Percentiles rank a stretch among this genome's conserved stretches.
Conservation (phyloP, 768 basidiomycete species). For the Kwoniella botswanensis region DNA sequence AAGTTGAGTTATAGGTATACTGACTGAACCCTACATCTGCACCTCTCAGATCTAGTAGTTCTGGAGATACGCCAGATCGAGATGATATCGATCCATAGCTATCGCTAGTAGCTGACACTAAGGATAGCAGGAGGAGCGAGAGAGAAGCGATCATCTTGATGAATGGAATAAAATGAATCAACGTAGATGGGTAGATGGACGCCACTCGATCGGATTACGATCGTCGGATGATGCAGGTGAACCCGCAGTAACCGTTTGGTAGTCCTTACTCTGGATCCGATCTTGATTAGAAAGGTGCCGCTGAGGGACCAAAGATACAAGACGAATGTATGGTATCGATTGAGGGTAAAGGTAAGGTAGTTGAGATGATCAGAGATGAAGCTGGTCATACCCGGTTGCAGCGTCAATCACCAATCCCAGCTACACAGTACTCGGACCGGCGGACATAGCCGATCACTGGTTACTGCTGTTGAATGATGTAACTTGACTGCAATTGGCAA, state of each 20-base stretch:
- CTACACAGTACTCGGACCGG: neutral
- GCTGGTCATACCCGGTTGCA: neutral
- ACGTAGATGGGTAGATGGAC: neutral
- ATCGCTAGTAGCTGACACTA: neutral
- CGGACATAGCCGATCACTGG: conserved; percentile 1
- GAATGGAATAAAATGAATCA: no score
- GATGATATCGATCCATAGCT: conserved; percentile 19
- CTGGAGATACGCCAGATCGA: conserved; percentile 6
- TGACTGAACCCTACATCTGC: conserved; percentile 14
- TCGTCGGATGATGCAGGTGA: neutral
- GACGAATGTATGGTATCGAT: no score
- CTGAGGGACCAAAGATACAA: no score
- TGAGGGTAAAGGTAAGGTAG: neutral
- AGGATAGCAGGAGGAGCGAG: conserved; percentile 1
- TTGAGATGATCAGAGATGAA: neutral
- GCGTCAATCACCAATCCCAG: neutral
- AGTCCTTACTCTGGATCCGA: no score
- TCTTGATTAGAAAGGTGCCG: no score
- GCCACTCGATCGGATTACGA: neutral
- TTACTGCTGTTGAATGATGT: neutral
- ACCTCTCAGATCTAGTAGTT: conserved; percentile 12
- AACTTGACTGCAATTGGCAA: neutral
- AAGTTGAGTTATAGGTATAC: conserved; percentile 10
- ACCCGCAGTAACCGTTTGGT: no score
- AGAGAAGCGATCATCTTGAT: conserved; percentile 12